Evolutionary conservation across 495 filamentous ascomycete genomes (phyloP).

Genomic region (Annulohypoxylon nitens): DNA sequence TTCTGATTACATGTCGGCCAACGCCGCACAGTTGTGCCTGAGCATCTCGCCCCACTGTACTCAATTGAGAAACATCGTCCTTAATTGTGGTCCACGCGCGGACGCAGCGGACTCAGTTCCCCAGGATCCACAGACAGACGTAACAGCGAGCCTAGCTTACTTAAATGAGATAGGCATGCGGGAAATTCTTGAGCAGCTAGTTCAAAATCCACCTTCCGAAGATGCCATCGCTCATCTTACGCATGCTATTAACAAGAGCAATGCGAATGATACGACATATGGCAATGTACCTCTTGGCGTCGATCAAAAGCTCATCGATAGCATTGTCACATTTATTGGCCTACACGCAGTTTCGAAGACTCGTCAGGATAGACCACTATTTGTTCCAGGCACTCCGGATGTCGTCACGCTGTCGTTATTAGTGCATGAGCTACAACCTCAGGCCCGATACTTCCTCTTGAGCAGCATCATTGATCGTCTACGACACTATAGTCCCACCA

Average conservation of each 20-base stretch:
- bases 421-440: slow-evolving; percentile 77
- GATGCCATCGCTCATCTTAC: slow-evolving; percentile 78
- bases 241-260: slow-evolving; percentile 71
- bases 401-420: slow-evolving; percentile 80
- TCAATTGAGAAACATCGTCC: slow-evolving; percentile 89
- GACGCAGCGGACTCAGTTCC: slow-evolving; percentile 73
- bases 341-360: slow-evolving; percentile 69
- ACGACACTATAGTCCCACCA: slow-evolving; percentile 88
- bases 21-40: slow-evolving; percentile 87
- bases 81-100: slow-evolving; percentile 83
- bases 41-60: slow-evolving; percentile 86
- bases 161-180: slow-evolving; percentile 74
- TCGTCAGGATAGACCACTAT: slow-evolving; percentile 67
- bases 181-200: slow-evolving; percentile 73
- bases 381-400: slow-evolving; percentile 77
- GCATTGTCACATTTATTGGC: slow-evolving; percentile 85
- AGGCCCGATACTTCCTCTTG: slow-evolving; percentile 86
- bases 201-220: slow-evolving; percentile 72
- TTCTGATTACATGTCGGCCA: slow-evolving; percentile 89
- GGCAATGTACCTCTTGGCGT: slow-evolving; percentile 74
- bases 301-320: slow-evolving; percentile 79
- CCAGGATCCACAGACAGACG: slow-evolving; percentile 44
- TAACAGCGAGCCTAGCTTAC: slow-evolving; percentile 52
- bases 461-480: slow-evolving; percentile 91
- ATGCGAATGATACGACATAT: slow-evolving; percentile 67